Conservation (phyloP, 1,139 yeast species). For the Arxiozyma heterogenica region DNA sequence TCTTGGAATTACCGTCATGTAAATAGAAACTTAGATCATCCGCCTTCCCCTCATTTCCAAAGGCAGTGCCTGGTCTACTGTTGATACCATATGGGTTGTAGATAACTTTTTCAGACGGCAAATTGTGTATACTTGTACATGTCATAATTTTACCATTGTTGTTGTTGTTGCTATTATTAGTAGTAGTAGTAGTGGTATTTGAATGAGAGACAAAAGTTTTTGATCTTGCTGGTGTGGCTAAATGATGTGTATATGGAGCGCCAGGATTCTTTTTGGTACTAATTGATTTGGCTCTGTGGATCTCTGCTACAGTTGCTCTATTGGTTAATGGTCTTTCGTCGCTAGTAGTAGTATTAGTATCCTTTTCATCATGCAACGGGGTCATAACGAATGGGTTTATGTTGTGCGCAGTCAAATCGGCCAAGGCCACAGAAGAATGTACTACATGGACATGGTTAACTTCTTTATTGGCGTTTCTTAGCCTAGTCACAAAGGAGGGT, state of each 20-base stretch:
- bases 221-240: constrained; percentile 9
- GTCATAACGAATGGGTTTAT: constrained; percentile 23
- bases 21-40: constrained; percentile 23
- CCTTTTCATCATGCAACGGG: constrained; percentile 1
- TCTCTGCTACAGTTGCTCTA: neutral
- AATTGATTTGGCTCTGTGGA: constrained; percentile 5
- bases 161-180: neutral
- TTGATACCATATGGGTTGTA: constrained; percentile 31
- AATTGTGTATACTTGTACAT: neutral
- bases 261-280: constrained; percentile 1
- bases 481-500: constrained; percentile 6
- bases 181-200: no score
- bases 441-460: constrained; percentile 8
- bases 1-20: constrained; percentile 33
- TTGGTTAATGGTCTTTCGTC: neutral
- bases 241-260: constrained; percentile 9
- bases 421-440: constrained; percentile 18
- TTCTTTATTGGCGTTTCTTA: neutral
- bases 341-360: neutral
- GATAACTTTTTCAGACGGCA: constrained; percentile 15
- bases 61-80: constrained; percentile 14
- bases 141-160: neutral
- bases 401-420: constrained; percentile 21
- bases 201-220: constrained; percentile 9
- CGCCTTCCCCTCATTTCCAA: constrained; percentile 7